Base-by-base conservation (phyloP, 306 rosid species). In the Parietaria judaica region DNA sequence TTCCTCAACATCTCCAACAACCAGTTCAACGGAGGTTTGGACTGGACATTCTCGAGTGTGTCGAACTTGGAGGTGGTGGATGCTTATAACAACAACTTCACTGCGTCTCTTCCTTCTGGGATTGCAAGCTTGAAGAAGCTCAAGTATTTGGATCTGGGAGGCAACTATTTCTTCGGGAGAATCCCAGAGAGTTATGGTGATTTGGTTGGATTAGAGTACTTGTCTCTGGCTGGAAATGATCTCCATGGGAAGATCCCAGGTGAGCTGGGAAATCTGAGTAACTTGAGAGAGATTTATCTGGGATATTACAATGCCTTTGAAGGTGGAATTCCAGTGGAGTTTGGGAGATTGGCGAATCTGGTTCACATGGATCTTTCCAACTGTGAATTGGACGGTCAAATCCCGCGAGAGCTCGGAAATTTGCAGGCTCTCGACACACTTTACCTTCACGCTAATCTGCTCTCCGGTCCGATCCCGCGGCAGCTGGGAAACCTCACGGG, bases 251-350 rank as follows among this genome's bases (percentile, higher is more conserved):
- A 61, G 68, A 86, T 90, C 72, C 95, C 95, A 9, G 74, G 71
- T 38, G 87, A 81, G 83, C 62, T 90, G 15, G 97, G 95, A 38
- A 86, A 90, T 67, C 86, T 90, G 13, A 80, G 80, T 13, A 82
- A 67, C 71, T 66, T 90, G 77, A 80, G 64, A 60, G 78, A 75
- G 76, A 54, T 90, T 51, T 78, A 80, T 76, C 78, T 90, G 83
- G 90, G 95, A 0, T 78, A 86, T 71, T 80, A 56, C 84, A 90
- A 86, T 64, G 83, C 79, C 17, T 90, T 69, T 59, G 83, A 82
- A 80, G 94, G 86, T 65, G 97, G 97, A 53, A 84, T 90, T 70
- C 95, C 97, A 5, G 11, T 11, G 50, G 89, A 90, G 73, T 71
- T 86, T 6, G 86, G 97, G 23, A 82, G 74, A 52, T 62, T 90